Evolutionary conservation across 257 asterid genomes (phyloP).

Genomic region (Solanum tacnaense): DNA sequence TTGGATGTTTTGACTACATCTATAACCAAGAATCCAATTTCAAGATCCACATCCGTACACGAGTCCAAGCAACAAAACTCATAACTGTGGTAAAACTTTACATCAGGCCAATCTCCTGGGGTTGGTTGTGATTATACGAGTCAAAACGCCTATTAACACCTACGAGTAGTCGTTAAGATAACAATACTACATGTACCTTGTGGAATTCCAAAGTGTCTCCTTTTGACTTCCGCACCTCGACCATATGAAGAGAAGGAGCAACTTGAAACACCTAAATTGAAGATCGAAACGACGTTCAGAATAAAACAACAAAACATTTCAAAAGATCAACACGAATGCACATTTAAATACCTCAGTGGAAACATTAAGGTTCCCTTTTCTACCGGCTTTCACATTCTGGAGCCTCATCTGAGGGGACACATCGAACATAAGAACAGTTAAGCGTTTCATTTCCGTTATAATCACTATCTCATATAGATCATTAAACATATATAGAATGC

Average conservation of each 20-base stretch:
- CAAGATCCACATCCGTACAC: not conserved
- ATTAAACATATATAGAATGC: not conserved
- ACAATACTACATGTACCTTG: conserved; percentile 33
- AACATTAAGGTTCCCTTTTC: conserved; percentile 84
- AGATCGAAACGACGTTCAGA: not conserved
- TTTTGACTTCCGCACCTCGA: conserved; percentile 63
- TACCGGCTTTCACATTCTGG: conserved; percentile 74
- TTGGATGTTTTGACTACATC: not conserved
- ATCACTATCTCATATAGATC: not conserved
- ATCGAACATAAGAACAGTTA: not conserved
- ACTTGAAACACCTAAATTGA: conserved; percentile 56
- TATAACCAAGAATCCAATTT: not conserved
- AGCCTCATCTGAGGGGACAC: conserved; percentile 64
- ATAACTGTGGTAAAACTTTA: not conserved
- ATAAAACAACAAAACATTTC: not conserved
- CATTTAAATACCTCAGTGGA: conserved; percentile 59
- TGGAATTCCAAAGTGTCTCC: conserved; percentile 82
- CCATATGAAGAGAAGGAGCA: conserved; percentile 73
- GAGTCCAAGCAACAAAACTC: not conserved
- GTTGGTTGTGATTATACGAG: not conserved
- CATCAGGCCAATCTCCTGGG: not conserved
- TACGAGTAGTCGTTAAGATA: not conserved
- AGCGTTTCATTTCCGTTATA: not conserved
- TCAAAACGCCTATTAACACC: not conserved
- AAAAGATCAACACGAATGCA: not conserved